A percentile compares a stretch with the other conserved stretches of the same genome.
Evolutionary conservation across 768 basidiomycete species (phyloP).

Genomic region (Hygrophoropsis aurantiaca): DNA sequence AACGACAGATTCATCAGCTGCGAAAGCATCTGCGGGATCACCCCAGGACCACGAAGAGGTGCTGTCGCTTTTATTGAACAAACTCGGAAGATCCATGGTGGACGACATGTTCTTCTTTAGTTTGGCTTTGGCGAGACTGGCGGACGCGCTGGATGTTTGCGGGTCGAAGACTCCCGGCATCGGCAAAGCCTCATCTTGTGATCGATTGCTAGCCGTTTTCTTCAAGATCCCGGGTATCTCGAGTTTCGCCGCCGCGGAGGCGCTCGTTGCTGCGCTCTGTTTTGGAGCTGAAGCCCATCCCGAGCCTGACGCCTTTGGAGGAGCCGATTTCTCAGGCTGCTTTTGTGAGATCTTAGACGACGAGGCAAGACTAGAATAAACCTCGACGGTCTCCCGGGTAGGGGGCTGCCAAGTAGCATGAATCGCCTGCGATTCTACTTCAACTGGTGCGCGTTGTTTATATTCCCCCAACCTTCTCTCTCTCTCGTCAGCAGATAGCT

Average conservation of each 20-base stretch:
- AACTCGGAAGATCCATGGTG: too few species aligned
- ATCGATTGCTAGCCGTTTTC: slow-evolving; percentile 25
- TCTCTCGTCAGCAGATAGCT: slow-evolving; percentile 25
- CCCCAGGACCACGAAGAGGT: too few species aligned
- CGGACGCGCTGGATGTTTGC: slow-evolving; percentile 2
- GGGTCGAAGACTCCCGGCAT: neutral
- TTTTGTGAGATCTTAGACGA: slow-evolving; percentile 12
- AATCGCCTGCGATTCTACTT: slow-evolving; percentile 16
- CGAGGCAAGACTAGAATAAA: slow-evolving; percentile 10
- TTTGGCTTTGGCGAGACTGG: slow-evolving; percentile 7
- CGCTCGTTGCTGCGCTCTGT: slow-evolving; percentile 20
- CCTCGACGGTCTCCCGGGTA: too few species aligned
- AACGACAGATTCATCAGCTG: neutral
- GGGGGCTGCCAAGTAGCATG: too few species aligned
- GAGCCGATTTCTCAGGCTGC: neutral
- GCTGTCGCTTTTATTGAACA: too few species aligned
- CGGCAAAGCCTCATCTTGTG: slow-evolving; percentile 3
- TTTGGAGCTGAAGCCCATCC: slow-evolving; percentile 10
- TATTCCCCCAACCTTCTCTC: slow-evolving; percentile 23
- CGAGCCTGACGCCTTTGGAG: slow-evolving; percentile 13
- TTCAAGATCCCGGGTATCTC: slow-evolving; percentile 20
- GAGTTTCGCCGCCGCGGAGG: slow-evolving; percentile 11
- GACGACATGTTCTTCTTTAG: too few species aligned
- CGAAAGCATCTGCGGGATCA: too few species aligned
- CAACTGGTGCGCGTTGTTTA: slow-evolving; percentile 7